Base-by-base conservation (phyloP, 2,329 filamentous ascomycete genomes). In the Verticillium longisporum region DNA sequence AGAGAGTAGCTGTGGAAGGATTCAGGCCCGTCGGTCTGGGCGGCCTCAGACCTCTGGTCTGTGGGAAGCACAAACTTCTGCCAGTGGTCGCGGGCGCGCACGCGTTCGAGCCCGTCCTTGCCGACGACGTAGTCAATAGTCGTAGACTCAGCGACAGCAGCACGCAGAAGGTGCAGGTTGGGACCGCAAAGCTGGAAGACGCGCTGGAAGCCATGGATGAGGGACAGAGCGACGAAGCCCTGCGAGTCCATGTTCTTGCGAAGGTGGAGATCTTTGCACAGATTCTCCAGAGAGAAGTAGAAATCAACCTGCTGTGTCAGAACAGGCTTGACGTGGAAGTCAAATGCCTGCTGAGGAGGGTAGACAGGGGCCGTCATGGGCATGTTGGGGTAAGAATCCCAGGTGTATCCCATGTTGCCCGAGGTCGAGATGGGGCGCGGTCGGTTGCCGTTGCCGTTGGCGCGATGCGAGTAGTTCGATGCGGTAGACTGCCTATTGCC, bases 221-320 rank as follows among this genome's bases (percentile, higher is more conserved):
- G 84, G 37, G 83, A 81, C 58, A 99, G 78, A 58, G 86, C 87
- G 14, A 97, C 93, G 70, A 93, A 98, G 18, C 95, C 95, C 73
- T 98, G 91, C 1, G 90, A 91, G 72, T 99, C 94, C 95, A 99
- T 98, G 68, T 93, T 88, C 69, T 86, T 88, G 61, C 95, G 88
- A 62, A 99, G 81, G 74, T 87, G 98, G 70, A 91, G 83, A 70
- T 99, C 95, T 76, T 97, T 97, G 82, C 91, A 90, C 57, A 98
- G 82, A 72, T 99, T 99, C 70, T 97, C 91, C 33, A 97, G 84
- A 0, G 94, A 98, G 77, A 99, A 97, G 76, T 99, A 99, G 78
- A 97, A 99, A 70, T 97, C 92, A 41, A 92, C 83, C 70, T 83
- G 78, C 65, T 72, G 72, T 60, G 76, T 80, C 57, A 85, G 72